Evolutionary conservation across 257 asterid genomes (phyloP).

Genomic region (Solanum infundibuliforme): DNA sequence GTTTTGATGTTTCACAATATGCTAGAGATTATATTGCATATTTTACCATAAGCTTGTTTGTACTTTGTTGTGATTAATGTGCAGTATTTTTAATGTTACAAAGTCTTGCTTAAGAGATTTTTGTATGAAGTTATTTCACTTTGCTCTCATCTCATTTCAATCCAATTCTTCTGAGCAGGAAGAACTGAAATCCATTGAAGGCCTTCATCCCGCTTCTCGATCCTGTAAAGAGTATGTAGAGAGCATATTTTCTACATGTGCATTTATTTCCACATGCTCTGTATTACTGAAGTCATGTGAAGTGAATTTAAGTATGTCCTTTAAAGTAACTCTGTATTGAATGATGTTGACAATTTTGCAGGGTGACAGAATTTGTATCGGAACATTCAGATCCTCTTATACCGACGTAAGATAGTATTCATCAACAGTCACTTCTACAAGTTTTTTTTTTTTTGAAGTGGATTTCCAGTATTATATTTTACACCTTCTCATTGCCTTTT

Average conservation of each 20-base stretch:
- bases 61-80: neutral
- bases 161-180: conserved; percentile 39
- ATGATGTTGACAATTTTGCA: conserved; percentile 18
- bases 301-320: neutral
- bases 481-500: neutral
- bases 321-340: neutral
- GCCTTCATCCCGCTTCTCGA: conserved; percentile 55
- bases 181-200: conserved; percentile 57
- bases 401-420: conserved; percentile 43
- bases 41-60: neutral
- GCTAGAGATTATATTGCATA: neutral
- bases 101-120: neutral
- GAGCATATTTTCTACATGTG: neutral
- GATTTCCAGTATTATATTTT: conserved; percentile 1
- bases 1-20: neutral
- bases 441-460: neutral
- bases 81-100: neutral
- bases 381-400: conserved; percentile 62
- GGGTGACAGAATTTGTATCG: conserved; percentile 54
- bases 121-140: neutral
- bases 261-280: neutral
- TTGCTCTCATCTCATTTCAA: neutral
- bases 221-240: conserved; percentile 74
- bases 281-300: neutral
- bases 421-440: neutral